Conservation (phyloP, 2,329 filamentous ascomycete genomes). For the Penicillium sp. region DNA sequence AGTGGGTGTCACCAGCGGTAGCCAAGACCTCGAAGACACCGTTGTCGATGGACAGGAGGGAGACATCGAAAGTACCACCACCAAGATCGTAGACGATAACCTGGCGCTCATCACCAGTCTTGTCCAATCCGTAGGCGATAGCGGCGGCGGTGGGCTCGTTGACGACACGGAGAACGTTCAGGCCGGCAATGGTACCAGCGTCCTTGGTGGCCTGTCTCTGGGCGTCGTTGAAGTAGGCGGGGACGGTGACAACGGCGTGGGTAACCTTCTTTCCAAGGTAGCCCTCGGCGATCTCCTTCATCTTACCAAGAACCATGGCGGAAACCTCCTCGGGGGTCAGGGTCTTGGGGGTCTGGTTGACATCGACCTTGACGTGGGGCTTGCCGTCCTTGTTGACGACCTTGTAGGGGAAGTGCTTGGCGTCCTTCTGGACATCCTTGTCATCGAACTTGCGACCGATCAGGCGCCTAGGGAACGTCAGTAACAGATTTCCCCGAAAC, state of each 20-base stretch:
- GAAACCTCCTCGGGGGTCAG: constrained; percentile 61
- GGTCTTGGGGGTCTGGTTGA: constrained; percentile 49
- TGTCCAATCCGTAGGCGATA: constrained; percentile 87
- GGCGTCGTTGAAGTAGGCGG: constrained; percentile 97
- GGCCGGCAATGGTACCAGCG: constrained; percentile 79
- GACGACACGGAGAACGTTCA: constrained; percentile 91
- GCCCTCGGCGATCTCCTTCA: constrained; percentile 57
- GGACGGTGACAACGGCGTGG: constrained; percentile 75
- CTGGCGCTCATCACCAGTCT: constrained; percentile 72
- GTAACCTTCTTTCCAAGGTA: constrained; percentile 54
- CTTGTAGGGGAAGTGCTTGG: constrained; percentile 98
- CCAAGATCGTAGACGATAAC: constrained; percentile 90
- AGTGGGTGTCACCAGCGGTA: constrained; percentile 91
- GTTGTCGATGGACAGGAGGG: constrained; percentile 80
- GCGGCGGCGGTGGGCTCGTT: constrained; percentile 94
- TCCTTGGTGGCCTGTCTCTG: constrained; percentile 96
- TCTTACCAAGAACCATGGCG: constrained; percentile 59
- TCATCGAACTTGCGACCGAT: constrained; percentile 77
- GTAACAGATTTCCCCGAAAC: constrained; percentile 14
- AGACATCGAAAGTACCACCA: constrained; percentile 92
- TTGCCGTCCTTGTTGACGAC: constrained; percentile 83
- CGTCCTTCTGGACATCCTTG: constrained; percentile 80
- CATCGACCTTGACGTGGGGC: constrained; percentile 66
- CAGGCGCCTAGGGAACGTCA: constrained; percentile 54
- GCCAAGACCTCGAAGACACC: constrained; percentile 91